Evolutionary conservation across 2,329 filamentous ascomycete genomes (phyloP).

Genomic region (Fusarium multiceps): DNA sequence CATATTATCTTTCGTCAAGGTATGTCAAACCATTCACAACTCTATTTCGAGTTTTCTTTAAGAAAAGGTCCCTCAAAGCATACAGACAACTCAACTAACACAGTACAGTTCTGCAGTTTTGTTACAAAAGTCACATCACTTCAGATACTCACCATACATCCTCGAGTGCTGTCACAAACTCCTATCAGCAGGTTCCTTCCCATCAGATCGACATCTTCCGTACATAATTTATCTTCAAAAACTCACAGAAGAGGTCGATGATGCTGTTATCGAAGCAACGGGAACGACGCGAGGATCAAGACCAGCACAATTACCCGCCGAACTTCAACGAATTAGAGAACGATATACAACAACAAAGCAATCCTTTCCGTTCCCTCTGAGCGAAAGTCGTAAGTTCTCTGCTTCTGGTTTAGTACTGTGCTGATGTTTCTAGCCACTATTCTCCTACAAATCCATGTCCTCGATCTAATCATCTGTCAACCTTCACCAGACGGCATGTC

Average conservation of each 20-base stretch:
- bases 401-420: fast-evolving
- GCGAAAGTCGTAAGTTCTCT: conserved; percentile 47
- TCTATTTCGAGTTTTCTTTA: no score
- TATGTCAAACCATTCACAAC: conserved; percentile 3
- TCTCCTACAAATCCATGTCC: conserved; percentile 44
- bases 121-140: conserved; percentile 48
- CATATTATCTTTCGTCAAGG: conserved; percentile 50
- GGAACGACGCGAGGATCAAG: conserved; percentile 3
- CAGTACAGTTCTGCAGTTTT: conserved; percentile 36
- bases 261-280: conserved; percentile 35
- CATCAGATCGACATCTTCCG: conserved; percentile 46
- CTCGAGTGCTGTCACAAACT: conserved; percentile 43
- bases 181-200: conserved; percentile 3
- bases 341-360: conserved; percentile 40
- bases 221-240: conserved; percentile 48
- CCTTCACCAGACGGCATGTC: conserved; percentile 43
- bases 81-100: conserved; percentile 1
- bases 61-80: background rate
- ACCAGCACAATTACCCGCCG: conserved; percentile 10
- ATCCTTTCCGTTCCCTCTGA: conserved; percentile 44
- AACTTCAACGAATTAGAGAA: conserved; percentile 39
- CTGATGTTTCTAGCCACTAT: conserved; percentile 37
- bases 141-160: conserved; percentile 46
- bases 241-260: conserved; percentile 48
- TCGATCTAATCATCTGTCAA: conserved; percentile 49